Evolutionary conservation across 306 rosid genomes (phyloP), one percentile per base, ranked within the genome.

Genomic region (Malus domestica): DNA sequence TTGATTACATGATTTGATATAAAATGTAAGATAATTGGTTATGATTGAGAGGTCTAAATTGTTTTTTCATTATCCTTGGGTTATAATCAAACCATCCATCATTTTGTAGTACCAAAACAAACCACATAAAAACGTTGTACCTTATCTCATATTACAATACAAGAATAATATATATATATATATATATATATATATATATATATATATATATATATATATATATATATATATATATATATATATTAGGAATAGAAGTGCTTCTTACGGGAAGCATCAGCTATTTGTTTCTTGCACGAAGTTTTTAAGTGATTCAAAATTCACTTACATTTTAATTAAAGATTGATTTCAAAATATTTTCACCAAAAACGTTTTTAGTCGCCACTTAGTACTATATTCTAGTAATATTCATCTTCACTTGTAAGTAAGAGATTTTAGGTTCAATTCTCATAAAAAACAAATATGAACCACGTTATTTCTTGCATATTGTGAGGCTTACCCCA

Each of bases 401-500:
- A 2, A 0, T 38, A 6, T 7, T 38, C 9, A 2, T 38, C 0
- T 35, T 35, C 2, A 38, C 0, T 7, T 38, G 2, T 7, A 38
- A 38, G 10, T 38, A 2, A 7, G 9, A 38, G 2, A 2, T 38
- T 0, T 38, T 7, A 38, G 2, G 0, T 38, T 38, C 2, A 0
- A 38, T 38, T 38, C 9, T 38, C 2, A 35, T 0, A 0, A 38
- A 38, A 7, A 0, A 1, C 2, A 0, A 38, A 38, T 38, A 1
- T 38, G 10, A 38, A 38, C 42, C 42, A 38, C 0, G 10, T 7
- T 38, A 38, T 38, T 38, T 0, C 2, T 38, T 38, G 42, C 42
- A 0, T 0, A 35, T 6, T 6, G 0, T 35, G 40, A 35, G 40
- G 0, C 9, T 6, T 35, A 35, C 2, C 8, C 8, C 9, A 35